These are phyloP conservation scores for Tubosaeta brunneosetosa DNA, from an alignment of 768 basidiomycete species.

Conservation along the genomic window DNA sequence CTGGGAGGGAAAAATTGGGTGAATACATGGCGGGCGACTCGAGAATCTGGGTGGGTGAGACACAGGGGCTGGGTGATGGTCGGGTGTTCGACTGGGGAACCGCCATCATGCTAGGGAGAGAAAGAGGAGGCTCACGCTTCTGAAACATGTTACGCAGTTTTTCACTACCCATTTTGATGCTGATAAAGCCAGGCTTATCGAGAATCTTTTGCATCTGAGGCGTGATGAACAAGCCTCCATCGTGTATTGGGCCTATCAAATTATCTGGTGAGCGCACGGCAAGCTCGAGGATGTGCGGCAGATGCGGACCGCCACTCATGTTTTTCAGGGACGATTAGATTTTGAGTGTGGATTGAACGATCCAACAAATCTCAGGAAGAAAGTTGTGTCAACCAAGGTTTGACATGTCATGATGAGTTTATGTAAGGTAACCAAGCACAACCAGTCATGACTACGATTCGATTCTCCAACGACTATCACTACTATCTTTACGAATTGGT, in stretches of 20 bases:
- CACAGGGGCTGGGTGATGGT: neutral
- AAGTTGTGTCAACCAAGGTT: neutral
- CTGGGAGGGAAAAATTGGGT: conserved; percentile 6
- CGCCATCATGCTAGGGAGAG: neutral
- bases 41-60: neutral
- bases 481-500: too few relatives aligned
- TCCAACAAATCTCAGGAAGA: neutral
- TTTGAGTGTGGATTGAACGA: neutral
- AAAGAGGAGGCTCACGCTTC: conserved; percentile 15
- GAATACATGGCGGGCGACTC: neutral
- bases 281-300: neutral
- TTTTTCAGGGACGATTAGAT: neutral
- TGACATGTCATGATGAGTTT: too few relatives aligned
- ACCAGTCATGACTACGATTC: too few relatives aligned
- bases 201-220: conserved; percentile 27
- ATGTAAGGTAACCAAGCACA: too few relatives aligned
- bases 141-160: conserved; percentile 29
- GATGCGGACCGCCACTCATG: conserved; percentile 14
- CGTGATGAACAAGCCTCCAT: conserved; percentile 25
- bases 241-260: conserved; percentile 6
- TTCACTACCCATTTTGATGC: conserved; percentile 21
- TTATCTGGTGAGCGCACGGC: neutral
- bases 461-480: too few relatives aligned
- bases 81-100: neutral
- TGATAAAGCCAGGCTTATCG: conserved; percentile 23